Percentiles rank a stretch among this genome's conserved stretches.
Conservation (phyloP, 768 basidiomycete genomes). For the Psilocybe subaeruginosa region DNA sequence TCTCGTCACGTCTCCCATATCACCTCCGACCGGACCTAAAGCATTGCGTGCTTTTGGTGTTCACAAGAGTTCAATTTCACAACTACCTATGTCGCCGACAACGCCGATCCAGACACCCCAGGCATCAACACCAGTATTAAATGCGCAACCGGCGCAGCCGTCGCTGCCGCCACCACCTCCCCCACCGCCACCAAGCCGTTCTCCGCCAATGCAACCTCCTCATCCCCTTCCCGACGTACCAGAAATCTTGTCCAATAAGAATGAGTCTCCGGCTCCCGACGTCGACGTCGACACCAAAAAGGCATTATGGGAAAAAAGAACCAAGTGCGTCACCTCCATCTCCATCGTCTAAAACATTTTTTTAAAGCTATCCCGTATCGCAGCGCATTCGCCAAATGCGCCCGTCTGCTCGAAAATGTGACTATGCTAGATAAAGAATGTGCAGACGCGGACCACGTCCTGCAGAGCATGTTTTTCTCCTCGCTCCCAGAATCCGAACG, state of each 20-base stretch:
- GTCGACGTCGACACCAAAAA: not conserved
- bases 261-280: not conserved
- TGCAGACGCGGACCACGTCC: slow-evolving; percentile 1
- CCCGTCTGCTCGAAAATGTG: slow-evolving; percentile 10
- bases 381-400: not conserved
- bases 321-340: not conserved
- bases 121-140: no score
- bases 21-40: not conserved
- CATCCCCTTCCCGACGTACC: slow-evolving; percentile 10
- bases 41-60: not conserved
- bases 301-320: not conserved
- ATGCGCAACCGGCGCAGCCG: no score
- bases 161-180: slow-evolving; percentile 1
- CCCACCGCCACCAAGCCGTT: slow-evolving; percentile 1
- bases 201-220: slow-evolving; percentile 7
- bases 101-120: not conserved
- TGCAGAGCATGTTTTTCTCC: not conserved
- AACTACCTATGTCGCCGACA: not conserved
- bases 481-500: not conserved
- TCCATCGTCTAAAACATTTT: not conserved
- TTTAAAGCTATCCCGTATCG: not conserved
- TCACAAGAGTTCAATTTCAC: not conserved
- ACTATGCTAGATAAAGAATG: slow-evolving; percentile 18
- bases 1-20: not conserved
- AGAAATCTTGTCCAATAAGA: not conserved